These are phyloP conservation scores for Arctium lappa DNA, from an alignment of 129 eudicot genomes.

Conservation along the genomic window DNA sequence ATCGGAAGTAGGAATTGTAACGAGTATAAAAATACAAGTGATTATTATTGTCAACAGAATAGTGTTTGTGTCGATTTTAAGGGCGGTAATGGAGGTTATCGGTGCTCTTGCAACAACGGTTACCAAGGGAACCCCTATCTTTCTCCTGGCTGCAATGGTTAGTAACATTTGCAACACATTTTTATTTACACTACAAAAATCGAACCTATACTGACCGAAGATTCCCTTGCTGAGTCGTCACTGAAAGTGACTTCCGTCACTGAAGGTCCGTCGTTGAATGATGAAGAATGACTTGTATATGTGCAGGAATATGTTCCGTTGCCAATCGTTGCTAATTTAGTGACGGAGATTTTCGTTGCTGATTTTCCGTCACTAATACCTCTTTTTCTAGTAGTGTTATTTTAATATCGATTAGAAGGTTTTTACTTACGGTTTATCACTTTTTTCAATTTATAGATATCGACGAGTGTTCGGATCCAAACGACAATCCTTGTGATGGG, in stretches of 20 bases:
- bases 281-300: too few species aligned
- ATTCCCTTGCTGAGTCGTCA: too few species aligned
- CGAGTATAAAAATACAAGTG: constrained; percentile 3
- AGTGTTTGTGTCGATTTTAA: constrained; percentile 27
- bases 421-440: background rate
- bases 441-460: constrained; percentile 21
- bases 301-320: too few species aligned
- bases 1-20: constrained; percentile 21
- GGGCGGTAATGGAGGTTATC: constrained; percentile 27
- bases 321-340: too few species aligned
- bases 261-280: too few species aligned
- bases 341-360: too few species aligned
- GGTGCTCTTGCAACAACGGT: constrained; percentile 26
- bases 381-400: too few species aligned
- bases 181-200: background rate
- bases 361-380: too few species aligned
- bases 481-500: constrained; percentile 18
- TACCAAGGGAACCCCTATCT: constrained; percentile 38
- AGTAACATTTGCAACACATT: background rate
- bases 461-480: constrained; percentile 28
- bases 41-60: constrained; percentile 25
- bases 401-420: background rate
- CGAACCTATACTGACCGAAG: too few species aligned
- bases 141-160: constrained; percentile 34
- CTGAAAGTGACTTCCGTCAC: too few species aligned